A percentile compares a stretch with the other conserved stretches of the same genome.
These are phyloP conservation scores for Hymenoscyphus linearis DNA, from an alignment of 2,329 filamentous ascomycete genomes.

Conservation along the genomic window DNA sequence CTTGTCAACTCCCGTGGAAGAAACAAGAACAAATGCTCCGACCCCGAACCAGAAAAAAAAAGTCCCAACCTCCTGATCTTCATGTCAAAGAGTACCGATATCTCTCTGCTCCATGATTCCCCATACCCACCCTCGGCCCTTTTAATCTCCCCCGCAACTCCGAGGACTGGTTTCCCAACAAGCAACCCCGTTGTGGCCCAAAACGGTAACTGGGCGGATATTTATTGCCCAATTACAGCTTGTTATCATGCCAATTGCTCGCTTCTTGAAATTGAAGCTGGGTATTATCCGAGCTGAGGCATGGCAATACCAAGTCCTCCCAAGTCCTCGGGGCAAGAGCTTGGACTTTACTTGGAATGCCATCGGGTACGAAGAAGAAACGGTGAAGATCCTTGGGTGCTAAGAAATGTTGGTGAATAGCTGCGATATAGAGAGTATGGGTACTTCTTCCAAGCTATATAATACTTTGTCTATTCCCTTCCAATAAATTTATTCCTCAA, in stretches of 20 bases:
- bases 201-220: background rate
- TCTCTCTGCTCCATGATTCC: background rate
- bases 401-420: background rate
- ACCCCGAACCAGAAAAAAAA: background rate
- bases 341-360: background rate
- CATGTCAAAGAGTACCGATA: background rate
- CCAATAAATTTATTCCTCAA: background rate
- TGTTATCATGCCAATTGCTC: background rate
- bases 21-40: background rate
- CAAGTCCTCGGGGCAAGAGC: background rate
- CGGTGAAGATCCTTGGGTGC: background rate
- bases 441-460: background rate
- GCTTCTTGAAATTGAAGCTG: background rate
- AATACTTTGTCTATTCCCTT: background rate
- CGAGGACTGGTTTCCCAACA: background rate
- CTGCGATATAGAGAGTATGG: background rate
- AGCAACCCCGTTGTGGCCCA: background rate
- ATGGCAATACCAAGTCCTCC: background rate
- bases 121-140: background rate
- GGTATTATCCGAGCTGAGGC: background rate
- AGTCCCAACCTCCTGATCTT: background rate
- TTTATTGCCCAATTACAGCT: background rate
- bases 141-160: background rate
- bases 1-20: background rate
- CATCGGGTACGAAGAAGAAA: background rate